Percentiles rank a stretch among this genome's conserved stretches.
phyloP scores from a whole-genome alignment of 164 flowering plant species.

The Paratinospora sagittata region DNA sequence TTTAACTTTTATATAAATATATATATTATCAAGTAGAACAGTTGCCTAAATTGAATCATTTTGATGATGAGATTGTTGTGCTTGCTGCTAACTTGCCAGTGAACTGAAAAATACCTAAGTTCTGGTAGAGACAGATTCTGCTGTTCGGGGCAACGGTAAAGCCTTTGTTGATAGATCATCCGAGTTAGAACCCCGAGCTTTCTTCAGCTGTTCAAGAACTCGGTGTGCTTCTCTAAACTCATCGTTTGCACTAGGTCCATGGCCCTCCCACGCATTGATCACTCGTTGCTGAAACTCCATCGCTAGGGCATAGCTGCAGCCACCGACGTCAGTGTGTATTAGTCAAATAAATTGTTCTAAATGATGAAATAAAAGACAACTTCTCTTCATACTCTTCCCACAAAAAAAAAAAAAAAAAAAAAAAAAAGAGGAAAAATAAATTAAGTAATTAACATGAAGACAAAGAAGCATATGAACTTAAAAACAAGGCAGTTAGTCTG shows the following conservation, averaged over 20 bases:
- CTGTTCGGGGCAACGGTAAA: neutral
- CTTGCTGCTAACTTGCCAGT: neutral
- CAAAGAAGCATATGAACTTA: too few species aligned
- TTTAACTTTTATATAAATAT: neutral
- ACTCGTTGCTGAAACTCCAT: conserved; percentile 46
- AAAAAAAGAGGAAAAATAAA: too few species aligned
- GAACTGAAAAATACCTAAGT: conserved; percentile 1
- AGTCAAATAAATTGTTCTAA: neutral
- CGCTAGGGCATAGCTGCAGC: conserved; percentile 46
- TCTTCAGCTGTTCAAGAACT: conserved; percentile 39
- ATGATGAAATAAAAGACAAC: too few species aligned
- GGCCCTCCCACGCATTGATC: conserved; percentile 46
- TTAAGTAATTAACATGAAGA: too few species aligned
- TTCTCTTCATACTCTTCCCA: too few species aligned
- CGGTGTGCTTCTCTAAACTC: conserved; percentile 40
- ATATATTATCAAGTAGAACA: neutral
- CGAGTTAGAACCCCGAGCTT: conserved; percentile 22
- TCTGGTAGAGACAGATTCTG: neutral
- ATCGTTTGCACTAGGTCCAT: conserved; percentile 40
- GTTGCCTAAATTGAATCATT: neutral
- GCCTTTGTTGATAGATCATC: conserved; percentile 16
- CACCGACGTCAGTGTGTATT: conserved; percentile 5
- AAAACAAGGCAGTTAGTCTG: too few species aligned
- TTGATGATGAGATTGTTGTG: neutral
- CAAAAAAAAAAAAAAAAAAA: too few species aligned